These are phyloP conservation scores for Acer campestre DNA, from an alignment of 345 rosid genomes.

Conservation along the genomic window DNA sequence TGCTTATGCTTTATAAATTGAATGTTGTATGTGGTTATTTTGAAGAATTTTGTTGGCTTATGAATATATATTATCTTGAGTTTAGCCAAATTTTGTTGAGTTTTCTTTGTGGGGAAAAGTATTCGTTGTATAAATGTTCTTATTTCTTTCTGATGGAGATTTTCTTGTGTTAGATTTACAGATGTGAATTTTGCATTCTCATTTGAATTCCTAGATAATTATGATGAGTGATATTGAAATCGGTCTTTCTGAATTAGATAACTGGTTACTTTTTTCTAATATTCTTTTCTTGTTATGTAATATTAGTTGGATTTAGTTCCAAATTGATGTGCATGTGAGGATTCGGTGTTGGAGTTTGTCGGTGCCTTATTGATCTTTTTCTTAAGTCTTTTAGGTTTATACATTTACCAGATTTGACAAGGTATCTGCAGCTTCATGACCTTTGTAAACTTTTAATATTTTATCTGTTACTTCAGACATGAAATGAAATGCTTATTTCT, in stretches of 20 bases:
- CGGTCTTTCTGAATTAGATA: not conserved
- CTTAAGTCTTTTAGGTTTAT: constrained; percentile 3
- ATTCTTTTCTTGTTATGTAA: not conserved
- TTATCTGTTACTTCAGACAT: not conserved
- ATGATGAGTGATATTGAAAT: not conserved
- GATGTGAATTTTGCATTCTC: not conserved
- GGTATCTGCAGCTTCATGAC: not conserved
- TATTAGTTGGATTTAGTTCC: not conserved
- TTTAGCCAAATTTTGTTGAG: not conserved
- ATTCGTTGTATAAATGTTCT: not conserved
- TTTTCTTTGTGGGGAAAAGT: not conserved
- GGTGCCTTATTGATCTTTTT: constrained; percentile 10
- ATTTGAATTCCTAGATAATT: not conserved
- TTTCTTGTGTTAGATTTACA: not conserved
- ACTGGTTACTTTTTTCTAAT: not conserved
- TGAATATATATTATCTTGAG: not conserved
- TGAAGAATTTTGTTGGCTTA: too few species aligned
- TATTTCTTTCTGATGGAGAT: not conserved
- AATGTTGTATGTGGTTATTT: not conserved
- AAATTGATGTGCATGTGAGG: not conserved
- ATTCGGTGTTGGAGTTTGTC: not conserved
- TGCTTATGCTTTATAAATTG: not conserved
- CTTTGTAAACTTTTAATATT: not conserved
- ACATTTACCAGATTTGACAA: not conserved
- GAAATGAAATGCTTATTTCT: not conserved